Evolutionary conservation across 2,329 filamentous ascomycete genomes (phyloP), one percentile per base, ranked within the genome.

Genomic region (Epichloe glyceriae): DNA sequence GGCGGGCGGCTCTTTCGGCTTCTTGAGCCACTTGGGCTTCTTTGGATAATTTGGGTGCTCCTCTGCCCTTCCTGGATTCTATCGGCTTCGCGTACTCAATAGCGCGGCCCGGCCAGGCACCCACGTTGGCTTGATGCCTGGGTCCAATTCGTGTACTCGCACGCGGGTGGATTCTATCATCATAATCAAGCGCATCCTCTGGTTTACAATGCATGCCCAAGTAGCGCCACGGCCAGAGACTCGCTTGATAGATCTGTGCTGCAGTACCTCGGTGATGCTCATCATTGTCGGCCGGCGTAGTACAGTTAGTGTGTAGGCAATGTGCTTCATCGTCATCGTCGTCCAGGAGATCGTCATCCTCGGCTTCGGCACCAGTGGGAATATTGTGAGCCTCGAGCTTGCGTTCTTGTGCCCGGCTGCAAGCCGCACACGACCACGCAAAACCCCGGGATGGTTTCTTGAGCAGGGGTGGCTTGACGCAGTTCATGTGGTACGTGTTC

Each of bases 361-460:
- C 80, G 50, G 85, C 76, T 53, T 89, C 88, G 43, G 79, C 77
- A 26, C 86, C 69, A 46, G 83, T 81, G 22, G 90, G 88, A 0
- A 89, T 95, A 63, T 94, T 85, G 52, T 89, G 83, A 53, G 89
- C 88, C 71, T 97, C 90, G 30, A 96, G 73, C 66, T 87, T 94
- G 59, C 87, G 83, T 68, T 97, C 93, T 64, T 95, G 90, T n/a
- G 88, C 90, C 61, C 91, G 84, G 67, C 89, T 96, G 68, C 93
- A 98, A 53, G 91, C 86, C 50, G 88, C 93, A 67, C 93, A 98
- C 33, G 93, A 91, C 93, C 93, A 98, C 4, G 89, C 93, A 69
- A 98, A 98, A 39, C 93, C 93, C 67, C 93, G 85, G 45, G 91
- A 95, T 19, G 93, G 93, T 68, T 98, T 98, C 68, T 96, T 98